Evolutionary conservation across 208 protist species (phyloP), one percentile per base, ranked within the genome.

Genomic region (Kentomonas sorsogonicus): DNA sequence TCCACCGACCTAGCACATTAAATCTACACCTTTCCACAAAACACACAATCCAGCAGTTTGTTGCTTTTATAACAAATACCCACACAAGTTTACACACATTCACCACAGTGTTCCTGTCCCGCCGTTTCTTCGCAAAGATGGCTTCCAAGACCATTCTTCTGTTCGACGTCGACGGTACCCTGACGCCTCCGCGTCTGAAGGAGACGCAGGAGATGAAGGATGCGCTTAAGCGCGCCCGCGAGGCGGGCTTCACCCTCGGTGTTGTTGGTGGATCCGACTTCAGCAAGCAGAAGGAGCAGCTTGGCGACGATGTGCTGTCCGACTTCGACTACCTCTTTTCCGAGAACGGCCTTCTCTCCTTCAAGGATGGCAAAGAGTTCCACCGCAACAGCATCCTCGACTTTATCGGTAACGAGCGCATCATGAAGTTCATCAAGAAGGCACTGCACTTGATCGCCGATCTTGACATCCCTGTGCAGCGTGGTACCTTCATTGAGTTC

Each of bases 401-500:
- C 31, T 77, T 72, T 43, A 61, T 99, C 2, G 97, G 97, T 34
- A 97, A 99, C 56, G 95, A 98, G 31, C 89, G 83, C 52, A 58
- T 99, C 6, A 76, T 96, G 51, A 63, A 83, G 39, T 95, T 99
- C 57, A 69, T 99, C 6, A 99, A 99, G 64, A 98, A 85, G 66
- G 57, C 74, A 10, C 84, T 99, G 27, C 62, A 57, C 15, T 83
- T 98, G 54, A 89, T 99, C 41, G 89, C 98, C 0, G 83, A 98
- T 34, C 43, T 99, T 5, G 87, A 99, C 52, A 98, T 99, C 60
- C 98, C 98, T 48, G 89, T 98, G 22, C 99, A 99, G 81, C 93
- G 97, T 43, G 98, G 99, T 39, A 99, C 98, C 5, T 99, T 99
- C 72, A 72, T 99, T 51, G 98, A 99, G 83, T 98, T 98, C 66